These are phyloP conservation scores for Mycena maculata DNA, from an alignment of 768 basidiomycete genomes.

Conservation along the genomic window DNA sequence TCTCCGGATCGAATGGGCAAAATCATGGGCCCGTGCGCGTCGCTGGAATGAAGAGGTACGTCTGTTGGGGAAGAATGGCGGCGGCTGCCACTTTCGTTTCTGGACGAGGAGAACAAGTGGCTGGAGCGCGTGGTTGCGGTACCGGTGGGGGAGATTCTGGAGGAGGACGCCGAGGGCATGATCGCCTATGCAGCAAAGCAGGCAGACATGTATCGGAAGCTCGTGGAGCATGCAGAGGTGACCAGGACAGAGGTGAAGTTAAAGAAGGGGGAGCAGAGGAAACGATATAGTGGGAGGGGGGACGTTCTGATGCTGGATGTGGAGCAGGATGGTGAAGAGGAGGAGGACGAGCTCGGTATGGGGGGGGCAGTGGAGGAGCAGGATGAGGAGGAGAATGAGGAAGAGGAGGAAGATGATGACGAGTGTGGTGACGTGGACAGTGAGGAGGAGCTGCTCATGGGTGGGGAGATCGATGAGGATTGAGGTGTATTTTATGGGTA, in stretches of 20 bases:
- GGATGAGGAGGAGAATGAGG: too few relatives aligned
- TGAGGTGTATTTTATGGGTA: too few relatives aligned
- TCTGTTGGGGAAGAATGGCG: too few relatives aligned
- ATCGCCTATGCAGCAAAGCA: background rate
- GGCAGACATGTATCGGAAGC: background rate
- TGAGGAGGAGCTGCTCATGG: background rate
- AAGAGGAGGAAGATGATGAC: background rate
- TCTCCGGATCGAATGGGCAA: too few relatives aligned
- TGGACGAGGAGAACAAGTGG: too few relatives aligned
- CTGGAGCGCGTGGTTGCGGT: too few relatives aligned
- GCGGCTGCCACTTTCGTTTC: too few relatives aligned
- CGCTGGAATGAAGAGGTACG: too few relatives aligned
- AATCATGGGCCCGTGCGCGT: too few relatives aligned
- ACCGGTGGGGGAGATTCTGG: constrained; percentile 9
- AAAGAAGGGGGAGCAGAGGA: background rate
- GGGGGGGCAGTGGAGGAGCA: too few relatives aligned
- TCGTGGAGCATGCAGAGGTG: background rate
- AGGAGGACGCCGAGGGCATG: background rate
- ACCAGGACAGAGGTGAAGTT: background rate
- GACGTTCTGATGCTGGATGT: background rate
- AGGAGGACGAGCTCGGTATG: too few relatives aligned
- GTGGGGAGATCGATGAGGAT: background rate
- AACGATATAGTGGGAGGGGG: background rate
- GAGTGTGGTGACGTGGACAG: background rate
- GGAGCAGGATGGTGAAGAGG: too few relatives aligned